phyloP scores from a whole-genome alignment of 169 alveolate species.

The Cryptosporidium parvum region DNA sequence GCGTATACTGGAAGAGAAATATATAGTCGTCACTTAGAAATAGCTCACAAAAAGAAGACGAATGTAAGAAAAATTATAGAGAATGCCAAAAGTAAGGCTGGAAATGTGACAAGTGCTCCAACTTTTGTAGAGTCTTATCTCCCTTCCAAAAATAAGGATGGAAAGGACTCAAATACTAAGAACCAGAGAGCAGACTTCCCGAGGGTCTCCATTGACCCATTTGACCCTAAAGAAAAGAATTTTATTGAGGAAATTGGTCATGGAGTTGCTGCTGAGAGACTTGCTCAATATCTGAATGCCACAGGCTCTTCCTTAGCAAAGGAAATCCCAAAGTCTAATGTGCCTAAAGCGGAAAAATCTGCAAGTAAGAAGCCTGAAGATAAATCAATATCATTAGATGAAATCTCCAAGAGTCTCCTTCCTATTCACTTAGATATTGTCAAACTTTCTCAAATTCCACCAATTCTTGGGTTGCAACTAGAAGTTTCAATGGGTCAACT shows the following conservation, averaged over 20 bases:
- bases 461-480: constrained; percentile 44
- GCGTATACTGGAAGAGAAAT: constrained; percentile 64
- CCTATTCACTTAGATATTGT: constrained; percentile 53
- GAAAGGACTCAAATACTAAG: background rate
- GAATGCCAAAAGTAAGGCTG: constrained; percentile 12
- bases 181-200: constrained; percentile 54
- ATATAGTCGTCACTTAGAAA: constrained; percentile 54
- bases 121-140: constrained; percentile 23
- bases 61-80: constrained; percentile 19
- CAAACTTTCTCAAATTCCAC: constrained; percentile 67
- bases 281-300: constrained; percentile 57
- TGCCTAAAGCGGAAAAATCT: background rate
- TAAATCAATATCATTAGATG: background rate
- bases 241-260: constrained; percentile 15
- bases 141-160: constrained; percentile 14
- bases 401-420: constrained; percentile 25
- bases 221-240: constrained; percentile 58
- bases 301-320: constrained; percentile 61
- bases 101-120: constrained; percentile 25
- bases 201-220: constrained; percentile 69
- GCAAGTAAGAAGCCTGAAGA: background rate
- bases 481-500: constrained; percentile 76
- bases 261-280: constrained; percentile 70
- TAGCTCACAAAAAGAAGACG: constrained; percentile 49
- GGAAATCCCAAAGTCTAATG: constrained; percentile 26